phyloP scores from a whole-genome alignment of 768 basidiomycete species.

The Fistulinella prunicolor region DNA sequence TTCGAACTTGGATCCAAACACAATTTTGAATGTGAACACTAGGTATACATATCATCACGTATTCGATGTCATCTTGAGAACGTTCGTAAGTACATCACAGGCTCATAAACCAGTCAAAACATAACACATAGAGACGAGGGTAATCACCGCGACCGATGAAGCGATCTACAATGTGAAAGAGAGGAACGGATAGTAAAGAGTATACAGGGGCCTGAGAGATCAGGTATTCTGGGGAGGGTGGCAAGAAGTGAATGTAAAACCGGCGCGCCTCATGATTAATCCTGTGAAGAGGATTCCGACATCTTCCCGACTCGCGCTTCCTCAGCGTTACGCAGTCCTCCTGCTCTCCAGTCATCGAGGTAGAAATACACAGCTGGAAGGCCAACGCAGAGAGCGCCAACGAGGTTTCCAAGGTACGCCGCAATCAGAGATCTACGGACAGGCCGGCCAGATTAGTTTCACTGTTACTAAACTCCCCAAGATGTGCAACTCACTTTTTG shows the following conservation, averaged over 20 bases:
- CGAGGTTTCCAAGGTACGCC: constrained; percentile 60
- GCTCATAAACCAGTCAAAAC: neutral
- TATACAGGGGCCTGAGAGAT: neutral
- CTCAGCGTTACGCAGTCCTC: constrained; percentile 41
- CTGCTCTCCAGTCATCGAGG: constrained; percentile 47
- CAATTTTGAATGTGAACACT: too few relatives aligned
- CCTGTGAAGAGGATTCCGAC: constrained; percentile 10
- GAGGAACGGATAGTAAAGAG: neutral
- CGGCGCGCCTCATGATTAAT: too few relatives aligned
- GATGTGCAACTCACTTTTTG: constrained; percentile 47
- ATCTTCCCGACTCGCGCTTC: constrained; percentile 23
- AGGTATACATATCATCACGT: too few relatives aligned
- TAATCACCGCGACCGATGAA: too few relatives aligned
- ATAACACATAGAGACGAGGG: neutral
- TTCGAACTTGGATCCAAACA: too few relatives aligned
- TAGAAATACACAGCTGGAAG: constrained; percentile 65
- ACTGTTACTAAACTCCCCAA: neutral
- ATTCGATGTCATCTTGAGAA: neutral
- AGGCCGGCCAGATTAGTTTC: neutral
- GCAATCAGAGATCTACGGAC: constrained; percentile 57
- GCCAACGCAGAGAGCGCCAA: constrained; percentile 63
- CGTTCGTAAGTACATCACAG: neutral
- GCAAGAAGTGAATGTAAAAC: neutral
- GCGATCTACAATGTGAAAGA: neutral
- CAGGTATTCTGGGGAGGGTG: neutral